Evolutionary conservation across 2,329 filamentous ascomycete genomes (phyloP), one percentile per base, ranked within the genome.

Genomic region (Aureobasidium sp.): DNA sequence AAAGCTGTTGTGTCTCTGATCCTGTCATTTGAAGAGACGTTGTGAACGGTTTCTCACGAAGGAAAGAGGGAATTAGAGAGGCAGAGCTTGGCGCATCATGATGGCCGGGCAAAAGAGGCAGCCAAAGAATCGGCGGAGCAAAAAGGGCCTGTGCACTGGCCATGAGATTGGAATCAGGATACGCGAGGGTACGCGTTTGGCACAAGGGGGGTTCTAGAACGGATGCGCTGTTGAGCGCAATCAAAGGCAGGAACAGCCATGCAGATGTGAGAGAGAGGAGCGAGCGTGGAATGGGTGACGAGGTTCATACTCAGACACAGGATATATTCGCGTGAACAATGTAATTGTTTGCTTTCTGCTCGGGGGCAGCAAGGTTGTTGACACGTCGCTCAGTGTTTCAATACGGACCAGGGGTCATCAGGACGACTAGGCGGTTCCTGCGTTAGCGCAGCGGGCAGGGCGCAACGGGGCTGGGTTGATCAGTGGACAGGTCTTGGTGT

Each of bases 381-480:
- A 57, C 53, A 57, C 27, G 22, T 34, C 31, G 5, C 5, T 12
- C 12, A 39, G 42, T 36, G 57, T 60, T 60, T 60, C 57, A 51
- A 49, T 60, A 60, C 31, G 22, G 57, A 20, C 57, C 44, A 51
- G 57, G 57, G 57, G 44, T 27, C 34, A 20, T 37, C 29, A 31
- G 42, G 37, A n/a, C 34, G 34, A 51, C 57, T 60, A 60, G 45
- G 57, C 44, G 44, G 57, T 60, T 60, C 57, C 57, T 60, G 57
- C 57, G 17, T 51, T 49, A 60, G 57, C 45, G 57, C 57, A 42
- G 39, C 31, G 56, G 55, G 57, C 57, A 51, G 25, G 45, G 48
- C 36, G 57, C 44, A 49, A 60, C 44, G 44, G 57, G 57, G 57
- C 57, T 60, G 57, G 57, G 45, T 42, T 51, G 57, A 60, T 51